Percentiles rank a stretch among this genome's conserved stretches.
Evolutionary conservation across 805 yeast genomes (phyloP).

Genomic region (Candida stauntonica): DNA sequence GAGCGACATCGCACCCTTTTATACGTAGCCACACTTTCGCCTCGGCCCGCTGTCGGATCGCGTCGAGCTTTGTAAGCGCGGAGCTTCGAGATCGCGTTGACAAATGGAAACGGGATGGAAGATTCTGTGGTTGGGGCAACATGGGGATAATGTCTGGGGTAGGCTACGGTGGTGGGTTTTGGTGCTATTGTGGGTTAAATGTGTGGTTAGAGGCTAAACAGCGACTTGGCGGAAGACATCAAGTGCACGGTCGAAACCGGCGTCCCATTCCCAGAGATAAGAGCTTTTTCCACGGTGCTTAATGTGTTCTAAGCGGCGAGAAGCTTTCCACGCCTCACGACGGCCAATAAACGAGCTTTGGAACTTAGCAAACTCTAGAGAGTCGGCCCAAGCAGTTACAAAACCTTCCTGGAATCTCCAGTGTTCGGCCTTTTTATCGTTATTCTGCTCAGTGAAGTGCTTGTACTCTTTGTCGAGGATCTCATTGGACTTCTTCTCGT

Average conservation of each 20-base stretch:
- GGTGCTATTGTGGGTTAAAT: background rate
- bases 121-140: background rate
- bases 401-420: conserved; percentile 81
- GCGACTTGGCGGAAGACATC: conserved; percentile 5
- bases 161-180: background rate
- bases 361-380: conserved; percentile 60
- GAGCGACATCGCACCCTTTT: conserved; percentile 1
- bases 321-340: conserved; percentile 57
- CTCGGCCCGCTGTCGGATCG: background rate
- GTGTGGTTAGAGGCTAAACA: background rate
- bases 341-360: conserved; percentile 75
- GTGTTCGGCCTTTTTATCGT: conserved; percentile 58
- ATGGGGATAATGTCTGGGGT: background rate
- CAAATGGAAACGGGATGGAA: too few species aligned
- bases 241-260: conserved; percentile 70
- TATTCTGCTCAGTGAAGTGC: conserved; percentile 68
- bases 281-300: conserved; percentile 48
- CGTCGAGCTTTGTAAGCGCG: background rate
- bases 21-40: background rate
- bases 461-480: conserved; percentile 33
- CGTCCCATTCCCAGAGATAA: conserved; percentile 84
- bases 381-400: conserved; percentile 69
- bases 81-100: too few species aligned
- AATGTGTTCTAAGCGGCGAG: conserved; percentile 62
- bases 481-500: conserved; percentile 37